Evolutionary conservation across 163 green algal genomes (phyloP), one percentile per base, ranked within the genome.

Genomic region (Scenedesmus sp.): DNA sequence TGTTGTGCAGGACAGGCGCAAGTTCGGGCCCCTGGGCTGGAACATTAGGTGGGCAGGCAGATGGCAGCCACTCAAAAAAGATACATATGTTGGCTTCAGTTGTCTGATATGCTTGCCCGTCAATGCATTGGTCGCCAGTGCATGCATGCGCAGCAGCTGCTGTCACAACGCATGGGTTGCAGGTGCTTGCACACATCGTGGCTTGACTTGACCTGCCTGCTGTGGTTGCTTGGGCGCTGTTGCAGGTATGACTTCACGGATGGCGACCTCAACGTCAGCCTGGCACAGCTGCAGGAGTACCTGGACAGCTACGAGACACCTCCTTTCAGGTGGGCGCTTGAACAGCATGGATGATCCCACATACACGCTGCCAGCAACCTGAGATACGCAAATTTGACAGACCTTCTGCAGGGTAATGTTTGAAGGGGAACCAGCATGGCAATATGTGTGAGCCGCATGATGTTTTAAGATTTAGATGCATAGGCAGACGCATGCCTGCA

Each of bases 11-110:
- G 96, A 98, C 92, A 92, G 97, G 20, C 95, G 96, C 55, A 98
- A 98, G 96, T 98, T 98, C 94, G 96, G 97, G 6, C 94, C 97
- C 2, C 93, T 98, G 55, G 97, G 97, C 16, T 98, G 96, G 97
- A 98, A 98, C 94, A 98, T 98, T 91, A 93, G 96, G 82, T 96
- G 76, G 10, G 87, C 56, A 55, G 23, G 23, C 54, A 52, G 55
- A 52, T 54, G 18, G 59, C 18, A 15, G 26, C 5, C 74, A 16
- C 23, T 54, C 18, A 82, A 6, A 70, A 20, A 70, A 20, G 10
- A 12, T 70, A 70, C 62, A 15, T 15, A 70, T 15, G 13, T 70
- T 12, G 12, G 12, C 62, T 70, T 70, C 62, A 46, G 34, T 46
- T 46, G 34, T 46, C 34, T 46, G 34, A 46, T 46, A 46, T 70